These are phyloP conservation scores for Trichodelitschia bisporula DNA, from an alignment of 495 filamentous ascomycete species.

Conservation along the genomic window DNA sequence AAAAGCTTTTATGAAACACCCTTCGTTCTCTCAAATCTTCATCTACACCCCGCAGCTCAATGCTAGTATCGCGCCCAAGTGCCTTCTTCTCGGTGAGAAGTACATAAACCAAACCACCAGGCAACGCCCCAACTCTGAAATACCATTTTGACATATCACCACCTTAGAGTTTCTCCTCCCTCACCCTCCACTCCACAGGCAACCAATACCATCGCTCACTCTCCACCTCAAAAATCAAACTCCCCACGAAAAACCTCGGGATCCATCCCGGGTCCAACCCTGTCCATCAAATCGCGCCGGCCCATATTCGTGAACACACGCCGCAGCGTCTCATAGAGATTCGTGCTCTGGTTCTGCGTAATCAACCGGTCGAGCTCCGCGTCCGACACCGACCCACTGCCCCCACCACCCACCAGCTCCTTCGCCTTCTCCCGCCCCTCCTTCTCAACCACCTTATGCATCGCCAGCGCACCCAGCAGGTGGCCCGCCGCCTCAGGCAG, in stretches of 20 bases:
- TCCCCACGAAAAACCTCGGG: constrained; percentile 66
- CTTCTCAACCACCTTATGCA: constrained; percentile 85
- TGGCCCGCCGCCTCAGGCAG: constrained; percentile 82
- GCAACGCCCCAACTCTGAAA: too few relatives aligned
- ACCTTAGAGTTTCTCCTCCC: too few relatives aligned
- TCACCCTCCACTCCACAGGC: too few relatives aligned
- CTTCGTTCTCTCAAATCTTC: too few relatives aligned
- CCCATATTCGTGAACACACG: constrained; percentile 92
- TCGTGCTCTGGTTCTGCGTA: constrained; percentile 83
- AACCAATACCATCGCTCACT: background rate
- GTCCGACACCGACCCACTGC: constrained; percentile 22
- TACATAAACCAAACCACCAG: too few relatives aligned
- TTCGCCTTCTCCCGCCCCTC: constrained; percentile 60
- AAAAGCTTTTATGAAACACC: too few relatives aligned
- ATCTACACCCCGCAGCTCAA: too few relatives aligned
- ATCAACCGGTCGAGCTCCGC: constrained; percentile 57
- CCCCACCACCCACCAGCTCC: constrained; percentile 37
- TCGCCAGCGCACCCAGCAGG: constrained; percentile 75
- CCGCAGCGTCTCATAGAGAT: constrained; percentile 76
- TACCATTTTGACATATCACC: too few relatives aligned
- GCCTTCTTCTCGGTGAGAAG: too few relatives aligned
- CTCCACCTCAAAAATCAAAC: constrained; percentile 39
- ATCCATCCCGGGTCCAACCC: constrained; percentile 73
- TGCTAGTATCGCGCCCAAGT: too few relatives aligned
- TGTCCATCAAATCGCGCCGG: constrained; percentile 60